phyloP scores from a whole-genome alignment of 2,329 filamentous ascomycete species.

The Aspergillus costaricaensis region DNA sequence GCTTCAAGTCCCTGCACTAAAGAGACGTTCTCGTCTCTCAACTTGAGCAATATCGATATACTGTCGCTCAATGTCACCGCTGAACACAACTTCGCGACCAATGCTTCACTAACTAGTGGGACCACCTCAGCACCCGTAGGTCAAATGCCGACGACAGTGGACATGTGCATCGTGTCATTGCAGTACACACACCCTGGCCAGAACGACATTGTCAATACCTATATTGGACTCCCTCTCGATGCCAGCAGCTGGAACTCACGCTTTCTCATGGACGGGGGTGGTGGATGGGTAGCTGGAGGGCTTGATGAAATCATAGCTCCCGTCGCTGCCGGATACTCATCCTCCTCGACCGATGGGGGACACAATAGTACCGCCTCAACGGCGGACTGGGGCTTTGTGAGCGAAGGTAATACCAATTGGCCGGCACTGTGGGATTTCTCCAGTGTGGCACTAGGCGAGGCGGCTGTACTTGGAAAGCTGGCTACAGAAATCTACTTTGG shows the following conservation, averaged over 20 bases:
- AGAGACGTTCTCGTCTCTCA: neutral
- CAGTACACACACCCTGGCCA: constrained; percentile 8
- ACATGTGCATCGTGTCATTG: neutral
- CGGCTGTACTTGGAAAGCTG: constrained; percentile 9
- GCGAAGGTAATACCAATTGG: constrained; percentile 1
- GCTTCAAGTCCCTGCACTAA: neutral
- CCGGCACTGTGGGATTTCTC: constrained; percentile 4
- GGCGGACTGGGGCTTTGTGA: neutral
- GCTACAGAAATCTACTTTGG: constrained; percentile 9
- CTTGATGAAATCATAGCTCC: neutral
- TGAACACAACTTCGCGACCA: neutral
- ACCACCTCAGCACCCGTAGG: neutral
- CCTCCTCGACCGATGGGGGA: constrained; percentile 1
- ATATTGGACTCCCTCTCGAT: constrained; percentile 3
- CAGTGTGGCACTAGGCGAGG: constrained; percentile 5
- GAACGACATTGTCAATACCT: constrained; percentile 5
- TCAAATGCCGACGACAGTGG: neutral
- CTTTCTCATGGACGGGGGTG: constrained; percentile 9
- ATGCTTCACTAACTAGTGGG: neutral
- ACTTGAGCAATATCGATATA: neutral
- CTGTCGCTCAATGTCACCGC: neutral
- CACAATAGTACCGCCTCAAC: neutral
- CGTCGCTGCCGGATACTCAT: neutral
- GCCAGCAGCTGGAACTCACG: constrained; percentile 7
- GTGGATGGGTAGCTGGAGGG: constrained; percentile 3